Base-by-base conservation (phyloP, 2,329 filamentous ascomycete species). In the Cadophora gregata region DNA sequence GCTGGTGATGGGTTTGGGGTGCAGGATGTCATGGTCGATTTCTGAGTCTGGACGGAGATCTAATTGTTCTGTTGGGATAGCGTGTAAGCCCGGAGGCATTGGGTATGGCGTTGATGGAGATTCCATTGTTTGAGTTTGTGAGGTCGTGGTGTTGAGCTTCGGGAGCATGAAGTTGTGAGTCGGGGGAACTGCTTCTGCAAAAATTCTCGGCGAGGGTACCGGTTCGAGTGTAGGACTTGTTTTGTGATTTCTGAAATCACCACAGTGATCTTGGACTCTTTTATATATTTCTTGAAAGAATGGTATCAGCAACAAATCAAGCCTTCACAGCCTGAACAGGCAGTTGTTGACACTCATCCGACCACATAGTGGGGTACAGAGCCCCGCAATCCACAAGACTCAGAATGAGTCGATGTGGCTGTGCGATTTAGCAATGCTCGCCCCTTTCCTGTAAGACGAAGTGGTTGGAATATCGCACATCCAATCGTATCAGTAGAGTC, bases 21-120 rank as follows among this genome's bases (percentile, higher is more conserved):
- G 72, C 0, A 80, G 70, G 33, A 85, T 69, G 12, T 78, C 78
- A 19, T 77, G 63, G 65, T 85, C 83, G 31, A 85, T 76, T 65
- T 82, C 80, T 3, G 75, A 68, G 59, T 85, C 83, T 3, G 82
- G 71, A 9, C 83, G 79, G 3, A 81, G 74, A 65, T 86, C 83
- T 9, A 85, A 73, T 5, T 78, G 71, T 6, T 80, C 64, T 1
- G 62, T 42, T 0, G 82, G 79, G 36, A 84, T 79, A 21, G 70
- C 71, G 66, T 82, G 78, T 31, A 83, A 66, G n/a, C 83, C 81
- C 62, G 63, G 21, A 1, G 81, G 81, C 1, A 79, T 68, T 3
- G 72, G 63, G 63, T 80, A 81, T 4, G 68, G 56, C 53, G 68
- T 58, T 9, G 68, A 55, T 56, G 69, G 60, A 8, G 64, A 62